These are phyloP conservation scores for Penicillium sp. DNA, from an alignment of 2,329 filamentous ascomycete genomes.

Conservation along the genomic window DNA sequence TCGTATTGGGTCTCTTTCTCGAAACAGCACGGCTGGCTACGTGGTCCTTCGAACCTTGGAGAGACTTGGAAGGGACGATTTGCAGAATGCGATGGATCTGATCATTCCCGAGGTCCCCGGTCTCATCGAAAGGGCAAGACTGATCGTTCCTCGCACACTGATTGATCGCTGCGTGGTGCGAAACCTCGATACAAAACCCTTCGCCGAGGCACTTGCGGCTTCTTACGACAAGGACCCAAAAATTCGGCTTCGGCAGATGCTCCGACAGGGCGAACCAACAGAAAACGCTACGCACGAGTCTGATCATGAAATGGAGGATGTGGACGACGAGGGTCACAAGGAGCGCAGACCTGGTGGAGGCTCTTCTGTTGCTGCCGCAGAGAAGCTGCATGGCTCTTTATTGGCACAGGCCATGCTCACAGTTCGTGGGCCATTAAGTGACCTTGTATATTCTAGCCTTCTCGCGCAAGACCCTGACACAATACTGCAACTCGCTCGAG, in stretches of 20 bases:
- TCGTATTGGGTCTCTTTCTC: slow-evolving; percentile 74
- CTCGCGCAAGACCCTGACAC: slow-evolving; percentile 57
- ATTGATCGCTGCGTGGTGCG: slow-evolving; percentile 79
- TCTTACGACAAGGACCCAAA: slow-evolving; percentile 54
- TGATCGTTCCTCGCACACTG: slow-evolving; percentile 74
- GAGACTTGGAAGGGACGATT: slow-evolving; percentile 80
- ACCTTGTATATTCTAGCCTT: slow-evolving; percentile 71
- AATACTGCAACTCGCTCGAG: slow-evolving; percentile 64
- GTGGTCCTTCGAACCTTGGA: slow-evolving; percentile 80
- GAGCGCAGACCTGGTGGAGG: slow-evolving; percentile 11
- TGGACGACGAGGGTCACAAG: slow-evolving; percentile 46
- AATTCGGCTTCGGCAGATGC: slow-evolving; percentile 58
- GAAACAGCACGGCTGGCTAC: slow-evolving; percentile 88
- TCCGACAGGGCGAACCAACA: slow-evolving; percentile 47
- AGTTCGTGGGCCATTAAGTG: slow-evolving; percentile 66
- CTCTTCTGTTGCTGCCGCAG: slow-evolving; percentile 36
- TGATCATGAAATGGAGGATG: slow-evolving; percentile 47
- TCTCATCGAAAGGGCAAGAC: slow-evolving; percentile 72
- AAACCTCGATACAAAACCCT: slow-evolving; percentile 54
- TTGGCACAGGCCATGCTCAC: slow-evolving; percentile 76
- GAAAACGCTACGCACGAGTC: slow-evolving; percentile 8
- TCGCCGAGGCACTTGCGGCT: slow-evolving; percentile 58
- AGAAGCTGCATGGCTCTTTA: slow-evolving; percentile 76
- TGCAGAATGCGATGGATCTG: slow-evolving; percentile 68
- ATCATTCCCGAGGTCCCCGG: slow-evolving; percentile 71